These are phyloP conservation scores for Ceratocystis papillata DNA, from an alignment of 2,329 filamentous ascomycete genomes.

Conservation along the genomic window DNA sequence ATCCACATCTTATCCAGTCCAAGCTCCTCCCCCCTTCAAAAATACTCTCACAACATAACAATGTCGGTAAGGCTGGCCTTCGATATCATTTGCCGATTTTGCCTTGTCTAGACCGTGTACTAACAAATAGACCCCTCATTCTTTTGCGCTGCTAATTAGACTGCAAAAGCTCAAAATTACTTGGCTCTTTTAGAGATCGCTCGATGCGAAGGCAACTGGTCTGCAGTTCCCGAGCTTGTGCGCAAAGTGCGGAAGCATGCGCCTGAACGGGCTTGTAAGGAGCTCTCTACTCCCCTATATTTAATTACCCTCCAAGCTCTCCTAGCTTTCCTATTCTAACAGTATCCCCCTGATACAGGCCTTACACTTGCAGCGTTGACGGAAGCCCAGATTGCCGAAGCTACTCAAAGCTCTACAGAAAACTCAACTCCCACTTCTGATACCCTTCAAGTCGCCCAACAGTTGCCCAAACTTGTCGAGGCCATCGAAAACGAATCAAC, in stretches of 20 bases:
- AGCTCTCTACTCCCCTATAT: constrained; percentile 22
- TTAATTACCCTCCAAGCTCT: constrained; percentile 14
- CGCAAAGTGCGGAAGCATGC: constrained; percentile 94
- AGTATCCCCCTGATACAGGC: constrained; percentile 38
- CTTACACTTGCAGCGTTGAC: constrained; percentile 58
- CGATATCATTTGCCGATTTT: neutral
- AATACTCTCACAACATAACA: neutral
- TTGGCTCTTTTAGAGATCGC: constrained; percentile 72
- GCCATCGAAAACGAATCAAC: constrained; percentile 49
- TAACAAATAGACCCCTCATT: neutral
- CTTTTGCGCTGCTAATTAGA: constrained; percentile 5
- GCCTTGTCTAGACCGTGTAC: neutral
- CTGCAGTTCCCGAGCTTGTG: constrained; percentile 73
- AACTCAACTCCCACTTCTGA: constrained; percentile 36
- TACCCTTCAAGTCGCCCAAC: constrained; percentile 38
- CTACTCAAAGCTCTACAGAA: constrained; percentile 34
- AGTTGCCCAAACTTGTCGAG: constrained; percentile 42
- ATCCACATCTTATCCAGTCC: neutral
- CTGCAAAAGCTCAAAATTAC: constrained; percentile 67
- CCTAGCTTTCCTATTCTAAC: constrained; percentile 23
- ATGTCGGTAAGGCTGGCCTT: constrained; percentile 22
- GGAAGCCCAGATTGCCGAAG: constrained; percentile 54
- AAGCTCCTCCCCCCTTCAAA: neutral
- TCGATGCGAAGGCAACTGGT: constrained; percentile 80
- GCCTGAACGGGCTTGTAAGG: constrained; percentile 69